phyloP scores from a whole-genome alignment of 1,139 yeast genomes.

The Blastobotrys proliferans region DNA sequence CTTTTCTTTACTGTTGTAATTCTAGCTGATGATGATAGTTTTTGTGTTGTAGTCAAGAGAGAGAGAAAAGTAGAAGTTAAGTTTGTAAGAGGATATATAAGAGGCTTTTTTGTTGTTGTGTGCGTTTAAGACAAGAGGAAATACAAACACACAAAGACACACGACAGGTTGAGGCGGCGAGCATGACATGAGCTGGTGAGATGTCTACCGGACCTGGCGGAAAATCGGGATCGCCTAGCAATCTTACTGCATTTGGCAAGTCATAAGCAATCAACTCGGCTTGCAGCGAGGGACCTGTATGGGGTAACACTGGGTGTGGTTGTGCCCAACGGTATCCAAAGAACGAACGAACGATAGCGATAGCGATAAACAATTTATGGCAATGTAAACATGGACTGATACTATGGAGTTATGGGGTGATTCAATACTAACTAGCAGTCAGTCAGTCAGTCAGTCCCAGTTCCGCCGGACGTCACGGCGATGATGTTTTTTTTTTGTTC shows the following conservation, averaged over 20 bases:
- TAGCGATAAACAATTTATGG: too few species aligned
- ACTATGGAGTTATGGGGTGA: too few species aligned
- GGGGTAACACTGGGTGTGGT: too few species aligned
- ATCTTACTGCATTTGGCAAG: background rate
- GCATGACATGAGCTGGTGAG: too few species aligned
- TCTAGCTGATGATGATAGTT: background rate
- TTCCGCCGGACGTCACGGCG: too few species aligned
- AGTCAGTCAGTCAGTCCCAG: too few species aligned
- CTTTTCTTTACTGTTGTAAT: constrained; percentile 3
- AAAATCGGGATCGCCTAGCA: background rate
- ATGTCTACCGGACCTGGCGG: background rate
- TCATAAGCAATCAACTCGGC: background rate
- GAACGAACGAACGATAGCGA: too few species aligned
- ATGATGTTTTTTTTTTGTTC: background rate
- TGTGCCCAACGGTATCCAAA: too few species aligned
- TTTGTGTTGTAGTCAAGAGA: background rate
- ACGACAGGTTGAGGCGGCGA: background rate
- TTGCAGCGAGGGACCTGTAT: too few species aligned
- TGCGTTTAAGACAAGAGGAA: too few species aligned
- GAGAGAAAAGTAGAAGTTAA: background rate
- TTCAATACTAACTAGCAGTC: too few species aligned
- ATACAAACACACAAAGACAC: background rate
- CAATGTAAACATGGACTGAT: too few species aligned
- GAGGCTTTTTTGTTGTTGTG: constrained; percentile 4
- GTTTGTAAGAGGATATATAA: constrained; percentile 1